A percentile compares a stretch with the other conserved stretches of the same genome.
phyloP scores from a whole-genome alignment of 2,329 filamentous ascomycete species.

The Penicillium psychrosexuale region DNA sequence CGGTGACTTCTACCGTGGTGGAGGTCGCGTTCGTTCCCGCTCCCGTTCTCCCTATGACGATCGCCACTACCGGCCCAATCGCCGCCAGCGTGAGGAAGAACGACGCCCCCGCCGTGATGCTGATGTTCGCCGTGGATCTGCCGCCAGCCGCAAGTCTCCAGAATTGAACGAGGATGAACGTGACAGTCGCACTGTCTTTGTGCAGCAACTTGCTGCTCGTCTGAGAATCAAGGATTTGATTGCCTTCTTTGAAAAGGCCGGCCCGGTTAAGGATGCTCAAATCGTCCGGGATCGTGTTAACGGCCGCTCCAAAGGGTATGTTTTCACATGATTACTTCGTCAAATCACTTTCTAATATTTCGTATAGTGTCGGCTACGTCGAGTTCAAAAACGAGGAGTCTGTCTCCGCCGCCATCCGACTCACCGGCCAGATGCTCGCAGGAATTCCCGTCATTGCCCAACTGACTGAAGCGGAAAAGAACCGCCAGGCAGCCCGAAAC shows the following conservation, averaged over 20 bases:
- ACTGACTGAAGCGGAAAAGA: constrained; percentile 98
- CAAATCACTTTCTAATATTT: constrained; percentile 7
- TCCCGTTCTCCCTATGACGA: constrained; percentile 69
- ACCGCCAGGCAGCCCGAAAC: constrained; percentile 89
- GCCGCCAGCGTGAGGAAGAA: constrained; percentile 49
- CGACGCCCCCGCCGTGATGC: constrained; percentile 53
- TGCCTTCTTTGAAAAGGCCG: constrained; percentile 92
- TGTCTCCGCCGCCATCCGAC: constrained; percentile 87
- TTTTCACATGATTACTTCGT: constrained; percentile 14
- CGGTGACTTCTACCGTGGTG: constrained; percentile 69
- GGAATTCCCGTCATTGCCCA: constrained; percentile 98
- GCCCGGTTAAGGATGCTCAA: constrained; percentile 92
- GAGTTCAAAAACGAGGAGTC: constrained; percentile 97
- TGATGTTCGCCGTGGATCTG: constrained; percentile 44
- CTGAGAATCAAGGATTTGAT: constrained; percentile 89
- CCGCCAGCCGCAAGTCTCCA: constrained; percentile 51
- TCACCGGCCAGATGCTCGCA: constrained; percentile 97
- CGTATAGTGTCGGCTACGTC: constrained; percentile 87
- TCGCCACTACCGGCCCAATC: constrained; percentile 52
- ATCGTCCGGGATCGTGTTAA: constrained; percentile 98
- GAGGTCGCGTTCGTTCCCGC: constrained; percentile 63
- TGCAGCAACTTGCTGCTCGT: constrained; percentile 94
- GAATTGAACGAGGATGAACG: constrained; percentile 91
- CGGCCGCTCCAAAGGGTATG: constrained; percentile 94
- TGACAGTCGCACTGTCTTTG: constrained; percentile 94